phyloP scores from a whole-genome alignment of 1,284 basidiomycete genomes.

The Vanrija pseudolonga region DNA sequence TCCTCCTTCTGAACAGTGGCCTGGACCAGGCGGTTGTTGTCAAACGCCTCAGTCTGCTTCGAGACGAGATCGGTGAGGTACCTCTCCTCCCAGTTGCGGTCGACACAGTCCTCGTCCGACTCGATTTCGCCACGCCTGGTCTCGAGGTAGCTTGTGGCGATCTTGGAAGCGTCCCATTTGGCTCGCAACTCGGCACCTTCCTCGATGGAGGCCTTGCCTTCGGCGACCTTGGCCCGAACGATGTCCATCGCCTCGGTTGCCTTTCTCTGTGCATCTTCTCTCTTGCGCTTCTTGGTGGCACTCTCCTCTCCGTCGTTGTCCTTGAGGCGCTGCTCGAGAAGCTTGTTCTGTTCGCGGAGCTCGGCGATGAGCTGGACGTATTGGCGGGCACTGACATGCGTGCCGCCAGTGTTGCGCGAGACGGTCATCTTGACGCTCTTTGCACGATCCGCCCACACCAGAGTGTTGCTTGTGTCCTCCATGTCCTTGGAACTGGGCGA shows the following conservation, averaged over 20 bases:
- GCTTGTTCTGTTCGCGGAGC: conserved; percentile 29
- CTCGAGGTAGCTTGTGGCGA: conserved; percentile 64
- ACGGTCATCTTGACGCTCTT: conserved; percentile 93
- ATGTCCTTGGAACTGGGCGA: conserved; percentile 91
- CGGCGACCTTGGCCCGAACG: conserved; percentile 64
- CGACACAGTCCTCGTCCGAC: conserved; percentile 39
- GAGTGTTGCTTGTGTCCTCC: conserved; percentile 95
- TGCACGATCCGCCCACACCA: conserved; percentile 90
- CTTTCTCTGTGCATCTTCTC: conserved; percentile 63
- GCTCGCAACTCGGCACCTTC: conserved; percentile 75
- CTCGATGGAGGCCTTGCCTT: conserved; percentile 63
- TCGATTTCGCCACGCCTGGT: conserved; percentile 64
- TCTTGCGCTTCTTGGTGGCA: conserved; percentile 56
- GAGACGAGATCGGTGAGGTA: conserved; percentile 65
- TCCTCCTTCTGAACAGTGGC: conserved; percentile 63
- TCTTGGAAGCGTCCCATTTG: conserved; percentile 68
- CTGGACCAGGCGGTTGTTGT: conserved; percentile 60
- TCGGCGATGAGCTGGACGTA: conserved; percentile 91
- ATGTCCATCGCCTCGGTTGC: conserved; percentile 67
- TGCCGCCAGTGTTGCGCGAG: conserved; percentile 87
- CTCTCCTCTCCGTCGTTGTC: conserved; percentile 35
- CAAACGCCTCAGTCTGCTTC: conserved; percentile 66
- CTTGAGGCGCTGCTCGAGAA: conserved; percentile 66
- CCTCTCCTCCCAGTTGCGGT: conserved; percentile 62
- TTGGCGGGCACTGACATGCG: conserved; percentile 85